phyloP scores from a whole-genome alignment of 139 green algal species.

The Chara braunii region DNA sequence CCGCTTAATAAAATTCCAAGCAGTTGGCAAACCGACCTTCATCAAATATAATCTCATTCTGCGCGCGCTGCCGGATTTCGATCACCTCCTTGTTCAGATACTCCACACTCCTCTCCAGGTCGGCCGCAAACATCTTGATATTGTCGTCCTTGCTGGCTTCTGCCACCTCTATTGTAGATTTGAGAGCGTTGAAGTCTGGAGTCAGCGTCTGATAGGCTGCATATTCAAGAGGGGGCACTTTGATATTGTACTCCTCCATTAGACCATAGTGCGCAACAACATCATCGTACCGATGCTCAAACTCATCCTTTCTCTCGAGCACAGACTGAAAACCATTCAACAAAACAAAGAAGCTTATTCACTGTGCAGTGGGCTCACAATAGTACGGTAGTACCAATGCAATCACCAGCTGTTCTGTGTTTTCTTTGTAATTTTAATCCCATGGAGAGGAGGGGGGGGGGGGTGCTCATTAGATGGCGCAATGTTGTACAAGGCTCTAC shows the following conservation, averaged over 20 bases:
- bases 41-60: slow-evolving; percentile 66
- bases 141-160: slow-evolving; percentile 58
- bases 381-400: too few species aligned
- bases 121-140: slow-evolving; percentile 53
- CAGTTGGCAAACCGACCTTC: too few species aligned
- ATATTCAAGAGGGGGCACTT: slow-evolving; percentile 57
- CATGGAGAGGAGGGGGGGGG: slow-evolving; percentile 5
- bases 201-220: slow-evolving; percentile 63
- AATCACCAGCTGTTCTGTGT: too few species aligned
- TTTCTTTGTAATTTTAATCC: too few species aligned
- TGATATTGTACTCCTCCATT: slow-evolving; percentile 62
- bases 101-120: slow-evolving; percentile 59
- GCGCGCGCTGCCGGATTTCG: slow-evolving; percentile 49
- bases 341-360: too few species aligned
- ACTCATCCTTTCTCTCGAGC: slow-evolving; percentile 20
- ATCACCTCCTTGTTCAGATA: slow-evolving; percentile 47
- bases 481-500: too few species aligned
- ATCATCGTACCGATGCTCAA: slow-evolving; percentile 38
- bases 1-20: too few species aligned
- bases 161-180: slow-evolving; percentile 58
- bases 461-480: too few species aligned
- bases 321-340: neutral
- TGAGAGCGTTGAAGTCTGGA: slow-evolving; percentile 56
- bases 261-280: slow-evolving; percentile 28
- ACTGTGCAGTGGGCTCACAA: too few species aligned